Conservation (phyloP, 73 alveolate species). For the Tetrahymena malaccensis region DNA sequence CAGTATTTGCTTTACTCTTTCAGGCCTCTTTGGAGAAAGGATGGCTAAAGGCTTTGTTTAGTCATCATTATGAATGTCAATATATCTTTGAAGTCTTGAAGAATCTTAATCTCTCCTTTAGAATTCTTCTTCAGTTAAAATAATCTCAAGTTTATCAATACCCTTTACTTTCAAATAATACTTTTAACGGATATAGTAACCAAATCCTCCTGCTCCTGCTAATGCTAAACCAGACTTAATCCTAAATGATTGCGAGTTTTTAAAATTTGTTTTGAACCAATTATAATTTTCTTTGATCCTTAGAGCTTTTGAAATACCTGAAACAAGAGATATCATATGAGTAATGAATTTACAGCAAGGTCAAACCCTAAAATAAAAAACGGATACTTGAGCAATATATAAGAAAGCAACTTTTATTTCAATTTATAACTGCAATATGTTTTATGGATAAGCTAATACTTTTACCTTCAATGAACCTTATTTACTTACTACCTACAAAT, state of each 20-base stretch:
- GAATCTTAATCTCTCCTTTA: neutral
- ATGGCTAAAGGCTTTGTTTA: neutral
- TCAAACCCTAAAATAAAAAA: too few species aligned
- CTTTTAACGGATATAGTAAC: neutral
- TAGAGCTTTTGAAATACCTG: neutral
- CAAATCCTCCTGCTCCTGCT: neutral
- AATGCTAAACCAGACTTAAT: neutral
- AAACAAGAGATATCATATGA: neutral
- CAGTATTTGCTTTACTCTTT: neutral
- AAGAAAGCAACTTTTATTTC: too few species aligned
- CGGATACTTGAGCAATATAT: neutral
- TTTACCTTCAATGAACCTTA: neutral
- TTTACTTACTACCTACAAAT: neutral
- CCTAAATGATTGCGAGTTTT: neutral
- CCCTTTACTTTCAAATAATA: neutral
- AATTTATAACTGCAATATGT: neutral
- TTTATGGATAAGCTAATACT: neutral
- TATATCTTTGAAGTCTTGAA: neutral
- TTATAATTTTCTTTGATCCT: neutral
- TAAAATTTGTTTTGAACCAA: neutral
- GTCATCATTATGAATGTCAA: neutral
- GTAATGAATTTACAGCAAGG: neutral
- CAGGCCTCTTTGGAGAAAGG: neutral
- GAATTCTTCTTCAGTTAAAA: neutral
- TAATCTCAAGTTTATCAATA: neutral